Conservation (phyloP, 1,139 yeast species). For the Scheffersomyces stambukii region DNA sequence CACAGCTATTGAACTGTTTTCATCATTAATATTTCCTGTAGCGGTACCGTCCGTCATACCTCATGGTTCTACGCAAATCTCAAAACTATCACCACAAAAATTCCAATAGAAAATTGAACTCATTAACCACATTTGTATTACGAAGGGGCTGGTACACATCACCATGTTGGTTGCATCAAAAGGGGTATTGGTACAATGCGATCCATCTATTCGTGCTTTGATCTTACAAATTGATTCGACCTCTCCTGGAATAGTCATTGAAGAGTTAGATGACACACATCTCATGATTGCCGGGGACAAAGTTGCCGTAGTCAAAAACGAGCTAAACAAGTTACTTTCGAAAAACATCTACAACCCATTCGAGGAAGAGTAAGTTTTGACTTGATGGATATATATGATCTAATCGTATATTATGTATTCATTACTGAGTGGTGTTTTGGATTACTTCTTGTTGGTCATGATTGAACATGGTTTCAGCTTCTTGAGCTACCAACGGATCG, state of each 20-base stretch:
- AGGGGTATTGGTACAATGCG: conserved; percentile 55
- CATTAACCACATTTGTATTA: neutral
- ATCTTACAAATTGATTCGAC: conserved; percentile 75
- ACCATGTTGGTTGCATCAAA: conserved; percentile 44
- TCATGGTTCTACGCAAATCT: too few relatives aligned
- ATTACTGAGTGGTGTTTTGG: conserved; percentile 1
- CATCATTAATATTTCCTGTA: too few relatives aligned
- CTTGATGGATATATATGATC: conserved; percentile 25
- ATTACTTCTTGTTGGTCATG: too few relatives aligned
- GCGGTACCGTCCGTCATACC: too few relatives aligned
- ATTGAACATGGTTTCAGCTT: too few relatives aligned
- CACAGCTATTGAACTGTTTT: too few relatives aligned
- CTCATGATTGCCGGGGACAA: conserved; percentile 72
- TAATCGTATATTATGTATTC: conserved; percentile 14
- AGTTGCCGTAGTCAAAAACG: conserved; percentile 70
- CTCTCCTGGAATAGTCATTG: conserved; percentile 68
- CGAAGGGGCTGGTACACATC: neutral
- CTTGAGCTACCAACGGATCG: too few relatives aligned
- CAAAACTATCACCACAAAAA: too few relatives aligned
- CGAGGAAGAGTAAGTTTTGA: conserved; percentile 53
- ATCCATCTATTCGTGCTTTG: conserved; percentile 87
- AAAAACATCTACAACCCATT: conserved; percentile 82
- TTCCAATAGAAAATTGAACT: too few relatives aligned
- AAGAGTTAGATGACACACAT: conserved; percentile 90
- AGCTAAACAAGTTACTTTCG: conserved; percentile 69